Evolutionary conservation across 2,329 filamentous ascomycete species (phyloP).

Genomic region (Clarireedia monteithiana): DNA sequence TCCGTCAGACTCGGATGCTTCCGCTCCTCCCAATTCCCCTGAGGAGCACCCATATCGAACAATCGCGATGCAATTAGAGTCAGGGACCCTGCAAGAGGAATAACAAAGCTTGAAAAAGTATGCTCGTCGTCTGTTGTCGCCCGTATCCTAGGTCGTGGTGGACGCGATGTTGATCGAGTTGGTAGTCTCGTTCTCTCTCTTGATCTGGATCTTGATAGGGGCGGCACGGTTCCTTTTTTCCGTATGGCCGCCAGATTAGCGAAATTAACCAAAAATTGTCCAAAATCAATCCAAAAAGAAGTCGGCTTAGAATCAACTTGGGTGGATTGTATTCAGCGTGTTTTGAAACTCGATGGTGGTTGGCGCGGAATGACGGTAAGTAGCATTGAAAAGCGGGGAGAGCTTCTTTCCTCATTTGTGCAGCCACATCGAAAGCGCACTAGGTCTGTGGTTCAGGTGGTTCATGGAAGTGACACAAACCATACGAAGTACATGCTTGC

Average conservation of each 20-base stretch:
- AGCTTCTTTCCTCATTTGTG: slow-evolving; percentile 18
- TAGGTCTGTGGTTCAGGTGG: not conserved
- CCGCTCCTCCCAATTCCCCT: slow-evolving; percentile 1
- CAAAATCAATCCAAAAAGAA: slow-evolving; percentile 1
- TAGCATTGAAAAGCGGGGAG: slow-evolving; percentile 10
- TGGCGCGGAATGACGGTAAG: not conserved
- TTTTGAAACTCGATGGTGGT: not conserved
- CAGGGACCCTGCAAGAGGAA: slow-evolving; percentile 16
- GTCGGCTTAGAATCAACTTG: not conserved
- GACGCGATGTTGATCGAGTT: not conserved
- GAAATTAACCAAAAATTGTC: not conserved
- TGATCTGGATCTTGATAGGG: not conserved
- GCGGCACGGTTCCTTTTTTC: not conserved
- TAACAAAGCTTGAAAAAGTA: slow-evolving; percentile 16
- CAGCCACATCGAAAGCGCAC: not conserved
- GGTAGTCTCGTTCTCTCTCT: not conserved
- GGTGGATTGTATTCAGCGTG: not conserved
- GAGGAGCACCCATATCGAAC: slow-evolving; percentile 20
- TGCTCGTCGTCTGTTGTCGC: slow-evolving; percentile 4
- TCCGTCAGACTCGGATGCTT: not conserved
- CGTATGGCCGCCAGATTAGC: slow-evolving; percentile 5
- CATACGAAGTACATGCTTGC: no score
- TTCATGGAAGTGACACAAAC: no score
- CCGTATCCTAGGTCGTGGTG: not conserved
- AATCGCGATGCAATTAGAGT: slow-evolving; percentile 15